A percentile compares a stretch with the other conserved stretches of the same genome.
Conservation (phyloP, 73 alveolate species). For the Tetrahymena borealis region DNA sequence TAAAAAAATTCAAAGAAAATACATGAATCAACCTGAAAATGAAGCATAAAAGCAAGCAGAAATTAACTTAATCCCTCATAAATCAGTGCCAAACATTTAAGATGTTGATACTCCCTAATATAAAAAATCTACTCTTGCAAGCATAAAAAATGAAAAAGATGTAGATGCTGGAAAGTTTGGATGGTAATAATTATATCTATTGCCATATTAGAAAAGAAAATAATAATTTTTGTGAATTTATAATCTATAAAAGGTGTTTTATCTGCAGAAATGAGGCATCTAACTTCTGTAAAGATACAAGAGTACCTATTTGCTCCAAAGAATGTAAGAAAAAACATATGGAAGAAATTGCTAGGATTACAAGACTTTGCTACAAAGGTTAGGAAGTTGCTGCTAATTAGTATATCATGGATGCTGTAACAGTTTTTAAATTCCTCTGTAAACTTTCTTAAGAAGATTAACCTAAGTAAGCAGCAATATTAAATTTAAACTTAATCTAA, state of each 20-base stretch:
- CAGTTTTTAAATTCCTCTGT: conserved; percentile 17
- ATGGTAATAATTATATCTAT: not conserved
- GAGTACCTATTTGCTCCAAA: conserved; percentile 47
- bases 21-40: not conserved
- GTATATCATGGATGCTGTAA: conserved; percentile 17
- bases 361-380: not conserved
- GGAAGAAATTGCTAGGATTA: conserved; percentile 5
- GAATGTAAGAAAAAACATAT: conserved; percentile 35
- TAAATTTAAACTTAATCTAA: no score
- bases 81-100: not conserved
- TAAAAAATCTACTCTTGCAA: not conserved
- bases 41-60: not conserved
- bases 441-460: conserved; percentile 19
- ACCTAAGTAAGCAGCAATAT: not conserved
- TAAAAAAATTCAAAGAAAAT: not conserved
- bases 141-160: not conserved
- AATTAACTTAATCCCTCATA: not conserved
- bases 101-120: not conserved
- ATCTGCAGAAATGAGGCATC: conserved; percentile 48
- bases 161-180: not conserved
- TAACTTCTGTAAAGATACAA: conserved; percentile 35
- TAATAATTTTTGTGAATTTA: not conserved
- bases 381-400: not conserved
- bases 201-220: not conserved
- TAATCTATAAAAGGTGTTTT: conserved; percentile 15